Base-by-base conservation (phyloP, 2,329 filamentous ascomycete species). In the Penicillium frequentans region DNA sequence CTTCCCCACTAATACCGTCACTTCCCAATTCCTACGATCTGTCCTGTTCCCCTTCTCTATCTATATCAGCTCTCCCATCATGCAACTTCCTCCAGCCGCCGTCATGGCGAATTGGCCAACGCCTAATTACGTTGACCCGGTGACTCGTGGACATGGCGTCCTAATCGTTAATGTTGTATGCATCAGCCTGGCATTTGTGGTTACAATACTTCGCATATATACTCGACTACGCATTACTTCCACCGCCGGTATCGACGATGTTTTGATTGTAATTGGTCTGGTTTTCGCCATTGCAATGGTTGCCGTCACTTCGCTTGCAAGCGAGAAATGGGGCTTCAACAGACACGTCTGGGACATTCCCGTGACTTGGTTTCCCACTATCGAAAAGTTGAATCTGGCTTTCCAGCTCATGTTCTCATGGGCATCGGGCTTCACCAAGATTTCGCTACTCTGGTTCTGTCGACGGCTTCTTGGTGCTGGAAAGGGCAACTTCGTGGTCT, bases 91-190 rank as follows among this genome's bases (percentile, higher is more conserved):
- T 27, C 76, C 79, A n/a, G 35, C 67, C n/a, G 67, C 73, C 21
- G 75, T 81, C 21, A 54, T 77, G 46, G 62, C 66, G 19, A 67
- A 70, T 62, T 82, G 79, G 80, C 81, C 81, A 6, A 64, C 52
- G 33, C 76, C 81, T 8, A 82, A 83, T 60, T 78, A 79, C 62
- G 59, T 74, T 49, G 66, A 82, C 60, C 81, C 81, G 6, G 69
- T 68, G 14, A 77, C 74, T 27, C 73, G 78, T 58, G 78, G 78
- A 13, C 73, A 77, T 62, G 74, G 64, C 33, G 73, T 77, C 23
- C 68, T 81, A 13, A 69, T 80, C 23, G 67, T 79, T 6, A 74
- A 77, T 24, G 62, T 78, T 5, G 57, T 79, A 3, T 68, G 79
- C 31, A 66, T 76, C n/a, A 63, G 62, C 3, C 44, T 81, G 3